These are phyloP conservation scores for Pseudozyma hubeiensis DNA, from an alignment of 1,284 basidiomycete species.

Conservation along the genomic window DNA sequence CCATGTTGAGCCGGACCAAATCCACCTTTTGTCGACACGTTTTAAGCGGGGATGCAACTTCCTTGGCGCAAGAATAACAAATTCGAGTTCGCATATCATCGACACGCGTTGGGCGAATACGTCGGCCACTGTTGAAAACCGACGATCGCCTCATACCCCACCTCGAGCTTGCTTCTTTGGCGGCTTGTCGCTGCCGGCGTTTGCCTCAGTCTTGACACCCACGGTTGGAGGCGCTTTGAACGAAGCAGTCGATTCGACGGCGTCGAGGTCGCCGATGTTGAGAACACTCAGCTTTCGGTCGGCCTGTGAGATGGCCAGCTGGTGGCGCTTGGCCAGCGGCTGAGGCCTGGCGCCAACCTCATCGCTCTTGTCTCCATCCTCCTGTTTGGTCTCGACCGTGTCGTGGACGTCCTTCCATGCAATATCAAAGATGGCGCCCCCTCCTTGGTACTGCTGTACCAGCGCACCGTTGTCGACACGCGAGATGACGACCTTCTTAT, in stretches of 20 bases:
- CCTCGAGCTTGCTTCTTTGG: slow-evolving; percentile 43
- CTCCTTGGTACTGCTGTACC: slow-evolving; percentile 53
- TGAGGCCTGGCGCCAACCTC: slow-evolving; percentile 10
- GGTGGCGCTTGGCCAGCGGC: slow-evolving; percentile 35
- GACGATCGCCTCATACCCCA: slow-evolving; percentile 14
- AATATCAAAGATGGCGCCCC: slow-evolving; percentile 52
- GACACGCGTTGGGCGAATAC: too few species aligned
- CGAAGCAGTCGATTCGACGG: slow-evolving; percentile 19
- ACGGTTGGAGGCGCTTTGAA: slow-evolving; percentile 28
- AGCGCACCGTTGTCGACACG: slow-evolving; percentile 54
- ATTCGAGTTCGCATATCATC: too few species aligned
- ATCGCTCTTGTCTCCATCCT: slow-evolving; percentile 31
- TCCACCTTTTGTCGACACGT: too few species aligned
- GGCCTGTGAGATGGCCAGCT: slow-evolving; percentile 62
- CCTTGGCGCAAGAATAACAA: too few species aligned
- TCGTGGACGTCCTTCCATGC: slow-evolving; percentile 49
- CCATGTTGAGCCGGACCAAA: too few species aligned
- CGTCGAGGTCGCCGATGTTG: slow-evolving; percentile 47
- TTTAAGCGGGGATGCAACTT: too few species aligned
- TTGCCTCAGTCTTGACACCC: slow-evolving; percentile 26
- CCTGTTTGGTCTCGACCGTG: slow-evolving; percentile 36
- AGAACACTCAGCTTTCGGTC: slow-evolving; percentile 61
- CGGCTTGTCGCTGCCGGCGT: slow-evolving; percentile 26
- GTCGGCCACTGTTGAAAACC: too few species aligned
- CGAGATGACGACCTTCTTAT: slow-evolving; percentile 59